A percentile compares a stretch with the other conserved stretches of the same genome.
Evolutionary conservation across 129 eudicot species (phyloP).

Genomic region (Tagetes patula): DNA sequence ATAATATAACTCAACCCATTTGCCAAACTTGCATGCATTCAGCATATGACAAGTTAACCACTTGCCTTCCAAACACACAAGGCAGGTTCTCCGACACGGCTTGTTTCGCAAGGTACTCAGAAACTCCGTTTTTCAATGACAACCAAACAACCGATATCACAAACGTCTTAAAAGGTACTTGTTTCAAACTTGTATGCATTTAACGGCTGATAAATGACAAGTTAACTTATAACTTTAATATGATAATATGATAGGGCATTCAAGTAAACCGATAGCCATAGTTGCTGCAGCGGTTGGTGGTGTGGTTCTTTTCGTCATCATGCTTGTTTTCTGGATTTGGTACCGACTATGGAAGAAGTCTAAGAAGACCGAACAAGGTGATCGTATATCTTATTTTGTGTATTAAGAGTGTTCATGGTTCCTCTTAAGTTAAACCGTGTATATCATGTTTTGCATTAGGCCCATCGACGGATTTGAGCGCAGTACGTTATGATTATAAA

Average conservation of each 20-base stretch:
- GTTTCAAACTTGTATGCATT: too few relatives aligned
- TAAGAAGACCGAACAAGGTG: slow-evolving; percentile 41
- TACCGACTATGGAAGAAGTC: neutral
- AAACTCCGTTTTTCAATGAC: neutral
- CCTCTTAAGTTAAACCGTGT: neutral
- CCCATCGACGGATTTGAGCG: slow-evolving; percentile 32
- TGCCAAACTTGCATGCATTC: slow-evolving; percentile 51
- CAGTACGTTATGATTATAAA: slow-evolving; percentile 27
- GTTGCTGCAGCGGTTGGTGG: slow-evolving; percentile 51
- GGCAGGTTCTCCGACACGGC: slow-evolving; percentile 56
- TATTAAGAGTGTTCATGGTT: too few relatives aligned
- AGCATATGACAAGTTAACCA: slow-evolving; percentile 35
- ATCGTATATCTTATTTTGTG: too few relatives aligned
- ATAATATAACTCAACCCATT: slow-evolving; percentile 24
- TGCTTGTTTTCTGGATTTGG: slow-evolving; percentile 19
- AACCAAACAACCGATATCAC: slow-evolving; percentile 51
- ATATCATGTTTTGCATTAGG: slow-evolving; percentile 31
- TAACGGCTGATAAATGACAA: too few relatives aligned
- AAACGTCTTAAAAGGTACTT: slow-evolving; percentile 46
- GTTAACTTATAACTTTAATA: neutral
- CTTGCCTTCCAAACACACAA: slow-evolving; percentile 50
- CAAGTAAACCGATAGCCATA: slow-evolving; percentile 43
- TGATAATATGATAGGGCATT: slow-evolving; percentile 40
- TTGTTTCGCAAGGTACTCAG: slow-evolving; percentile 60
- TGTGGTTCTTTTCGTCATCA: slow-evolving; percentile 11